phyloP scores from a whole-genome alignment of 1,284 basidiomycete genomes.

The Microbotryum intermedium region DNA sequence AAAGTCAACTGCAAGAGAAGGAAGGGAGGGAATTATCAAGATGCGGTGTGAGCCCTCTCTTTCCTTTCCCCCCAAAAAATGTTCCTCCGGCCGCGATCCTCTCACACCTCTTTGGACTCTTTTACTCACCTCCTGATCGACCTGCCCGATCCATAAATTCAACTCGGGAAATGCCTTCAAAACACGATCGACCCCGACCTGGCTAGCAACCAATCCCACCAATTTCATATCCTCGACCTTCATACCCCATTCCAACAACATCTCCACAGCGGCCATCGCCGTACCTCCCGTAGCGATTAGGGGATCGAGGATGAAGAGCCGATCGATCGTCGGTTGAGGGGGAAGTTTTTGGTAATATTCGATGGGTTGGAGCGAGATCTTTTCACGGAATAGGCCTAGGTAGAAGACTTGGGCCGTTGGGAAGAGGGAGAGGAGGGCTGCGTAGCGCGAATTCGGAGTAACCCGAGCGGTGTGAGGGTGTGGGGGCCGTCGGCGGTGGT shows the following conservation, averaged over 20 bases:
- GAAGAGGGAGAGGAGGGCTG: constrained; percentile 62
- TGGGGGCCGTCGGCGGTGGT: background rate
- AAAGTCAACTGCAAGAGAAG: constrained; percentile 47
- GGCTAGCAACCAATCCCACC: constrained; percentile 69
- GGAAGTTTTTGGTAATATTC: constrained; percentile 96
- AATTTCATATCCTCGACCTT: constrained; percentile 61
- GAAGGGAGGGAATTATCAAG: no score
- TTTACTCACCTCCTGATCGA: constrained; percentile 50
- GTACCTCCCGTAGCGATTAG: constrained; percentile 93
- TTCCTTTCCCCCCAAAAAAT: background rate
- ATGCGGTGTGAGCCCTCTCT: background rate
- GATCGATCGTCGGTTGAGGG: constrained; percentile 62
- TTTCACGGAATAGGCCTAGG: constrained; percentile 82
- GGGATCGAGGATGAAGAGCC: constrained; percentile 75
- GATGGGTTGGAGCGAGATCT: constrained; percentile 79
- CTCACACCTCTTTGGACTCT: background rate
- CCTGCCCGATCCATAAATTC: constrained; percentile 73
- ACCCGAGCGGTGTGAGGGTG: no score
- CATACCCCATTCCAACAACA: constrained; percentile 80
- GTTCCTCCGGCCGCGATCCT: no score
- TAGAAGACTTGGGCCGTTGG: constrained; percentile 84
- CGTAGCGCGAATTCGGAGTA: background rate
- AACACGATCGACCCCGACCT: constrained; percentile 63
- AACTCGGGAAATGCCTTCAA: constrained; percentile 62
- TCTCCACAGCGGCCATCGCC: constrained; percentile 69